Evolutionary conservation across 2,329 filamentous ascomycete genomes (phyloP), one percentile per base, ranked within the genome.

Genomic region (Nakataea oryzae): DNA sequence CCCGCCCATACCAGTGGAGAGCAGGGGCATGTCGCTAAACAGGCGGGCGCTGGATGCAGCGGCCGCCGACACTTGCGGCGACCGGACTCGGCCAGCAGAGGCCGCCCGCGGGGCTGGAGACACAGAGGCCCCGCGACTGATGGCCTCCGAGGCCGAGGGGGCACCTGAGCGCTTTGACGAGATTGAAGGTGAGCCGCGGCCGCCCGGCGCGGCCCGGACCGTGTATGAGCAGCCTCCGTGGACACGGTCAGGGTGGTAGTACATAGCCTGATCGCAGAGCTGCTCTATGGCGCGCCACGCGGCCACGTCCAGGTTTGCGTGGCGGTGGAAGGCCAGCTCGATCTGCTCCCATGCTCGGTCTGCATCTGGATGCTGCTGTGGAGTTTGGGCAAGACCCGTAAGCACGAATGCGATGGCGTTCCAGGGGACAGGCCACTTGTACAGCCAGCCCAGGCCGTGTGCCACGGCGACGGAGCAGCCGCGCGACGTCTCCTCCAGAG

Each of bases 221-320:
- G 26, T 24, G 32, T 59, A 59, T 11, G 58, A 24, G 17, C 17
- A 27, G 24, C 58, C 58, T 4, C 30, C 58, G 13, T 59, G 58
- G 14, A 41, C 14, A 21, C 58, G 29, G 58, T 59, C 32, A 12
- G 58, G 58, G 9, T 59, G 58, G 58, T 47, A 59, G 30, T 41
- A 47, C 58, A 59, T 59, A 3, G 58, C 58, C 26, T 59, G 58
- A 9, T 59, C 58, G 58, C 58, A 59, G 5, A 59, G 58, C 32
- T 32, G 30, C 32, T 59, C 58, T 30, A 59, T 47, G 29, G 58
- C 58, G 29, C 58, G 58, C 58, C 58, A 59, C 4, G 58, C 29
- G 28, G 58, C 29, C 26, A 47, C 29, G 30, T 59, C 58, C 21
- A 30, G 29, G 58, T 21, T 59, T 21, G 6, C 32, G 58, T 59